Conservation (phyloP, 1,284 basidiomycete genomes). For the Meira nashicola region DNA sequence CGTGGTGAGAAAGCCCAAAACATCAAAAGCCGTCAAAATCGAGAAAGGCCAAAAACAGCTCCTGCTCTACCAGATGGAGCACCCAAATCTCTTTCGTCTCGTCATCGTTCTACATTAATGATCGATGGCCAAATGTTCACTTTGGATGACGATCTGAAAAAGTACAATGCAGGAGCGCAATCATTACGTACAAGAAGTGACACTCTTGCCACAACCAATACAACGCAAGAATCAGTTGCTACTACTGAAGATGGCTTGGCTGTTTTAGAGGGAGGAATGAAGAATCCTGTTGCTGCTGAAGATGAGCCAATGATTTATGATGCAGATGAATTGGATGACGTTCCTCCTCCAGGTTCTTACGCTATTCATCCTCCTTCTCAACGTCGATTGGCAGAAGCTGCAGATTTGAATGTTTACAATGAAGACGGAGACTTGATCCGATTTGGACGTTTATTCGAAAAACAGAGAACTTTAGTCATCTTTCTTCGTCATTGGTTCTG, state of each 20-base stretch:
- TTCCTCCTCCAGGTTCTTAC: slow-evolving; percentile 10
- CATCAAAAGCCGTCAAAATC: too few species aligned
- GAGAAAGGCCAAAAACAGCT: too few species aligned
- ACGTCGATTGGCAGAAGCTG: neutral
- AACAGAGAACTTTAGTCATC: slow-evolving; percentile 65
- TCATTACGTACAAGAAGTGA: neutral
- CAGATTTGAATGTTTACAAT: slow-evolving; percentile 12
- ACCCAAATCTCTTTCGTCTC: too few species aligned
- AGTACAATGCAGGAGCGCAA: neutral
- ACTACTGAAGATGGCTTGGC: neutral
- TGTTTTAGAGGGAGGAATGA: neutral
- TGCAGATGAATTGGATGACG: slow-evolving; percentile 8
- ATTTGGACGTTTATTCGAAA: slow-evolving; percentile 69
- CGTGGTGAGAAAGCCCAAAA: too few species aligned
- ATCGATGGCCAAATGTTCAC: neutral
- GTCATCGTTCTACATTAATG: too few species aligned
- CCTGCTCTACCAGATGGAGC: too few species aligned
- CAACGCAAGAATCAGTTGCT: neutral
- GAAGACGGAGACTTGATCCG: slow-evolving; percentile 55
- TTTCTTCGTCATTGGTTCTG: slow-evolving; percentile 60
- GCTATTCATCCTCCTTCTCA: slow-evolving; percentile 12
- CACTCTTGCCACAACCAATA: neutral
- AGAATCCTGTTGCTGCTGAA: slow-evolving; percentile 1
- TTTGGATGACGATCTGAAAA: neutral
- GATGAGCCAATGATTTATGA: slow-evolving; percentile 5